Percentiles rank a stretch among this genome's conserved stretches.
phyloP scores from a whole-genome alignment of 2,329 filamentous ascomycete species.

The Aspergillus fischeri region DNA sequence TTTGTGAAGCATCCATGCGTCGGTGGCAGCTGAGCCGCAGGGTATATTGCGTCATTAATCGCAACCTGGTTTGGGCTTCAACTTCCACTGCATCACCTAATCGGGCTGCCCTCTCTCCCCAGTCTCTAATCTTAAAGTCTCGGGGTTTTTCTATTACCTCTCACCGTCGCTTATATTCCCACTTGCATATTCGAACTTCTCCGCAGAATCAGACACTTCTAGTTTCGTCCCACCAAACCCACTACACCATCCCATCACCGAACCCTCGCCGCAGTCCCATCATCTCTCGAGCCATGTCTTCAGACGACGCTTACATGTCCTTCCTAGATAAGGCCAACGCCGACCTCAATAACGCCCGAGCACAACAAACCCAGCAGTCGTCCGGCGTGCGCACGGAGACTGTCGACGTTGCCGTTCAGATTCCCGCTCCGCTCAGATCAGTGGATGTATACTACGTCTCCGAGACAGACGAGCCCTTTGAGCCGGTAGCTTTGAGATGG shows the following conservation, averaged over 20 bases:
- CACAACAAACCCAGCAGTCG: conserved; percentile 14
- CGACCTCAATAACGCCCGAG: conserved; percentile 46
- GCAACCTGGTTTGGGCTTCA: conserved; percentile 12
- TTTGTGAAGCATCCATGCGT: conserved; percentile 6
- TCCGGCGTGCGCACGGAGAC: conserved; percentile 32
- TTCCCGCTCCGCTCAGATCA: conserved; percentile 58
- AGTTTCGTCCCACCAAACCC: background rate
- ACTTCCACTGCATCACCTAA: conserved; percentile 9
- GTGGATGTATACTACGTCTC: conserved; percentile 67
- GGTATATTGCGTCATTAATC: conserved; percentile 24
- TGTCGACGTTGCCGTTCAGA: conserved; percentile 47
- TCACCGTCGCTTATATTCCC: background rate
- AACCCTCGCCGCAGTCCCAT: conserved; percentile 1
- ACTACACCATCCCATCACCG: background rate
- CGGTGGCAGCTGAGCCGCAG: conserved; percentile 14
- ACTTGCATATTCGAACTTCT: background rate
- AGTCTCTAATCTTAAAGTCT: background rate
- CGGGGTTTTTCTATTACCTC: background rate
- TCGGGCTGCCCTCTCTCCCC: background rate
- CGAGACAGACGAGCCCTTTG: conserved; percentile 83
- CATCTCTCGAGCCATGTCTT: conserved; percentile 40
- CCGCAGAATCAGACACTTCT: background rate
- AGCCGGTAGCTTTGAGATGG: conserved; percentile 66
- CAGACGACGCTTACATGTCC: conserved; percentile 75
- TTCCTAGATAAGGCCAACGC: conserved; percentile 86